Conservation (phyloP, 164 flowering plant genomes). For the Kalanchoe fedtschenkoi region DNA sequence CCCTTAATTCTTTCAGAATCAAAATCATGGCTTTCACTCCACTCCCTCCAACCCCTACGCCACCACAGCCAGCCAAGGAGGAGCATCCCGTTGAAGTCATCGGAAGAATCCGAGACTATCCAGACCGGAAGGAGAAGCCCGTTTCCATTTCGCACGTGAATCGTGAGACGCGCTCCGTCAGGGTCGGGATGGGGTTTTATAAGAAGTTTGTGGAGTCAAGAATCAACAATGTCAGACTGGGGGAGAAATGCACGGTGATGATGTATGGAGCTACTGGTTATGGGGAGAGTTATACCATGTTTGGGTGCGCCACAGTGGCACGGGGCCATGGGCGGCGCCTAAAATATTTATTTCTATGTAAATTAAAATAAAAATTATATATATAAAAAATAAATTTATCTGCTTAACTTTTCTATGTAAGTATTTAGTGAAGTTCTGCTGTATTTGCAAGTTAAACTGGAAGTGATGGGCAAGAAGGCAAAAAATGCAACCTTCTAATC, state of each 20-base stretch:
- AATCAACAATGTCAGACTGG: conserved; percentile 70
- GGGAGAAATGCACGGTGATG: conserved; percentile 85
- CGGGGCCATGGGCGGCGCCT: too few relatives aligned
- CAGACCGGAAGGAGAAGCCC: conserved; percentile 43
- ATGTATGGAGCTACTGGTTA: conserved; percentile 98
- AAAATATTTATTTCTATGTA: too few relatives aligned
- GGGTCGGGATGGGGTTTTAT: conserved; percentile 78
- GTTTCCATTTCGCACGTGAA: conserved; percentile 40
- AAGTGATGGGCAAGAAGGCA: conserved; percentile 96
- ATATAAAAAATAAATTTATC: too few relatives aligned
- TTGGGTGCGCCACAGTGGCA: conserved; percentile 71
- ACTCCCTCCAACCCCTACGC: conserved; percentile 62
- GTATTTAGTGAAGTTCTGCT: too few relatives aligned
- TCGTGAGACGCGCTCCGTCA: conserved; percentile 29
- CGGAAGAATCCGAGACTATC: conserved; percentile 63
- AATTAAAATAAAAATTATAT: too few relatives aligned
- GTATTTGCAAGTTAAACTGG: conserved; percentile 82
- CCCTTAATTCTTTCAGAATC: background rate
- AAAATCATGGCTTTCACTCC: conserved; percentile 23
- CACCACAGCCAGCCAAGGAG: conserved; percentile 15
- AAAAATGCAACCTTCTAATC: conserved; percentile 90
- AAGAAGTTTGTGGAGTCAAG: conserved; percentile 68
- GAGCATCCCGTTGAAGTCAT: conserved; percentile 90
- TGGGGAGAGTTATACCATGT: conserved; percentile 97
- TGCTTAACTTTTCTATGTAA: too few relatives aligned